phyloP scores from a whole-genome alignment of 1,139 yeast genomes.

The Nakaseomyces delphensis region DNA sequence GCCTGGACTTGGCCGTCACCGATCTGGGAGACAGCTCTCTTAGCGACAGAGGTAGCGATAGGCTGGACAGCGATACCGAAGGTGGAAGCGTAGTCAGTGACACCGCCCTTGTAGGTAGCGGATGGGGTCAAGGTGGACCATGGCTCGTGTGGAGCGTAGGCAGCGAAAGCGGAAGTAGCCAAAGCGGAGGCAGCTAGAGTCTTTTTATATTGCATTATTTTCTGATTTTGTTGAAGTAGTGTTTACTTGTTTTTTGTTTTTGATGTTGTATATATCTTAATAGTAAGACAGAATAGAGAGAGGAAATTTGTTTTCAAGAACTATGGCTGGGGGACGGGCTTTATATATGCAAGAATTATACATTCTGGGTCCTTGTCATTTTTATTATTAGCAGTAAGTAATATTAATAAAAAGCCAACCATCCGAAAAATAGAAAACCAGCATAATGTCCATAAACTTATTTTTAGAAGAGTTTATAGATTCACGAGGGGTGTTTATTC shows the following conservation, averaged over 20 bases:
- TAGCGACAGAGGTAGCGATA: constrained; percentile 34
- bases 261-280: neutral
- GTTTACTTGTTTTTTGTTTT: neutral
- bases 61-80: constrained; percentile 17
- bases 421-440: neutral
- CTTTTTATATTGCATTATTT: constrained; percentile 32
- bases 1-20: constrained; percentile 45
- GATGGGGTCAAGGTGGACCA: constrained; percentile 66
- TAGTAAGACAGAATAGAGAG: neutral
- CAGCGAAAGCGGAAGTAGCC: constrained; percentile 45
- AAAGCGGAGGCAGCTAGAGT: constrained; percentile 37
- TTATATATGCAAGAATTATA: constrained; percentile 3
- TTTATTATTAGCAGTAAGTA: too few species aligned
- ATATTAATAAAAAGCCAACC: too few species aligned
- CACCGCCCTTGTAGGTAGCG: constrained; percentile 48
- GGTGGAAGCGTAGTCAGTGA: constrained; percentile 32
- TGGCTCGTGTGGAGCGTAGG: constrained; percentile 60
- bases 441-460: neutral
- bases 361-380: too few species aligned
- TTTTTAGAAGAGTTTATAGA: neutral
- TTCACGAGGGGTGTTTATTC: too few species aligned
- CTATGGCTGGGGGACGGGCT: too few species aligned
- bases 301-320: neutral
- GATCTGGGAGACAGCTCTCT: constrained; percentile 36
- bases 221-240: neutral